Percentiles rank a stretch among this genome's conserved stretches.
phyloP scores from a whole-genome alignment of 345 rosid species.

The Eutrema yunnanense region DNA sequence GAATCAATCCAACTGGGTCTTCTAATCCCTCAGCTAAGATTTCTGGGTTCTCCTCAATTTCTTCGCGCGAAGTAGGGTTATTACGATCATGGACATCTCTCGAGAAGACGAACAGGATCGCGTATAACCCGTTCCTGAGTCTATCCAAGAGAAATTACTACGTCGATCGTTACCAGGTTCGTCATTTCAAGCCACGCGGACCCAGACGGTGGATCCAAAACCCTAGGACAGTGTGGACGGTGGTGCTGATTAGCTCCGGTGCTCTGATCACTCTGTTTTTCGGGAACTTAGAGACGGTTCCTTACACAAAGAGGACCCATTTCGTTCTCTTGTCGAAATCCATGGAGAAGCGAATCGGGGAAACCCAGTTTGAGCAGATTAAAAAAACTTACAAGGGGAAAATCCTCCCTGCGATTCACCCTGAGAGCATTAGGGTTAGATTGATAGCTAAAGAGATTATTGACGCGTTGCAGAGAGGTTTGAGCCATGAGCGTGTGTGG shows the following conservation, averaged over 20 bases:
- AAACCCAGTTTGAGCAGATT: constrained; percentile 55
- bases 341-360: constrained; percentile 64
- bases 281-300: constrained; percentile 77
- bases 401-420: constrained; percentile 74
- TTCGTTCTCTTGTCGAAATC: constrained; percentile 65
- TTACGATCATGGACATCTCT: constrained; percentile 13
- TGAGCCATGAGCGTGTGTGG: constrained; percentile 66
- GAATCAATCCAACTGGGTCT: constrained; percentile 22
- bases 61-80: constrained; percentile 30
- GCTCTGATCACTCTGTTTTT: constrained; percentile 46
- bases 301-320: constrained; percentile 78
- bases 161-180: constrained; percentile 56
- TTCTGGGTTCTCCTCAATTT: constrained; percentile 33
- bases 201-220: constrained; percentile 60
- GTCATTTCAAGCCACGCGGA: constrained; percentile 72
- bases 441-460: constrained; percentile 64
- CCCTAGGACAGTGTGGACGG: constrained; percentile 46
- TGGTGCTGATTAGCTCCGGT: constrained; percentile 58
- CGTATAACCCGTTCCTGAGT: constrained; percentile 21
- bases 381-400: constrained; percentile 59
- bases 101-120: constrained; percentile 6
- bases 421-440: constrained; percentile 68
- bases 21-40: constrained; percentile 31
- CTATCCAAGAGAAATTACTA: constrained; percentile 54
- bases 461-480: constrained; percentile 77